phyloP scores from a whole-genome alignment of 1,139 yeast species.

The Kluyveromyces sp. region DNA sequence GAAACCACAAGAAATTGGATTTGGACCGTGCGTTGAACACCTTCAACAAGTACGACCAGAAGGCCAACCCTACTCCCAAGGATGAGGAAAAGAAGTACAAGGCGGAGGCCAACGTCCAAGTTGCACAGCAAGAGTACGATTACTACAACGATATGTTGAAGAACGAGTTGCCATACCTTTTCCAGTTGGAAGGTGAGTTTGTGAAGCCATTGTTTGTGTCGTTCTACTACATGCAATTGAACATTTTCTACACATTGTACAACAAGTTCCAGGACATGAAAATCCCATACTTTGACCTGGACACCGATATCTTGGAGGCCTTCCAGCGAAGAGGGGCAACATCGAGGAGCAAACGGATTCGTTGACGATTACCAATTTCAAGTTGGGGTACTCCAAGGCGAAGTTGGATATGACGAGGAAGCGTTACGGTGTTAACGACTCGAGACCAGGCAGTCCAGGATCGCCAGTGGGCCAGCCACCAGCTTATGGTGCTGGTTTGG shows the following conservation, averaged over 20 bases:
- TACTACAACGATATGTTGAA: slow-evolving; percentile 93
- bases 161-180: slow-evolving; percentile 77
- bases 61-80: slow-evolving; percentile 74
- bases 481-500: slow-evolving; percentile 1
- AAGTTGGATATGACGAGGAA: slow-evolving; percentile 77
- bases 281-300: slow-evolving; percentile 88
- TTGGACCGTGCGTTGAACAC: slow-evolving; percentile 76
- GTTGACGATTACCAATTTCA: slow-evolving; percentile 80
- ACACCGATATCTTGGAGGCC: slow-evolving; percentile 74
- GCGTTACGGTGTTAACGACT: slow-evolving; percentile 49
- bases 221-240: slow-evolving; percentile 94
- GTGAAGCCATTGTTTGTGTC: slow-evolving; percentile 89
- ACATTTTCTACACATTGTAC: slow-evolving; percentile 87
- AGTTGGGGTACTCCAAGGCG: slow-evolving; percentile 76
- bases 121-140: slow-evolving; percentile 92
- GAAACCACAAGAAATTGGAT: slow-evolving; percentile 93
- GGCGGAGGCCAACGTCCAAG: slow-evolving; percentile 81
- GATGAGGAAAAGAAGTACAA: slow-evolving; percentile 87
- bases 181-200: slow-evolving; percentile 82
- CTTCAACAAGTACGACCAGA: slow-evolving; percentile 58
- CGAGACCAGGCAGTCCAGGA: slow-evolving; percentile 20
- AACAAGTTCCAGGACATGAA: slow-evolving; percentile 91
- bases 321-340: slow-evolving; percentile 79
- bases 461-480: slow-evolving; percentile 9
- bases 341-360: slow-evolving; percentile 85